Percentiles rank a stretch among this genome's conserved stretches.
These are phyloP conservation scores for Colletotrichum sp. DNA, from an alignment of 2,329 filamentous ascomycete genomes.

Conservation along the genomic window DNA sequence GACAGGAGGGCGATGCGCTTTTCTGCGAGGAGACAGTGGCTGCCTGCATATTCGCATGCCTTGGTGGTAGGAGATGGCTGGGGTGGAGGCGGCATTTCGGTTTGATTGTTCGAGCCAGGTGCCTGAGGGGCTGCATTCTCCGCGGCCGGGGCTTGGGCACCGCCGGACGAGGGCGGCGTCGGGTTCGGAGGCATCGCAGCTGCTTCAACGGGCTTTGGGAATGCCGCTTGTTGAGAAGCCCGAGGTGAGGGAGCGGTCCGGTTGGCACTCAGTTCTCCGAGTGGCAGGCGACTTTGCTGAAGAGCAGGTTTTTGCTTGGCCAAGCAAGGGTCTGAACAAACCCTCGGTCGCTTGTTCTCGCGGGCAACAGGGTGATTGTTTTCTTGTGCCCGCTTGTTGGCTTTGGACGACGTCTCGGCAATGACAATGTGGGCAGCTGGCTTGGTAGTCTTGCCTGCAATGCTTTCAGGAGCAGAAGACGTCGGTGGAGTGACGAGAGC, in stretches of 20 bases:
- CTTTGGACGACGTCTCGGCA: background rate
- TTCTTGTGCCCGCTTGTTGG: background rate
- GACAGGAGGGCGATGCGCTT: slow-evolving; percentile 44
- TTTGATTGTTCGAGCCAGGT: background rate
- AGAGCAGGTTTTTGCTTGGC: background rate
- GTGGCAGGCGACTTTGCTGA: slow-evolving; percentile 21
- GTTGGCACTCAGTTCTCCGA: slow-evolving; percentile 28
- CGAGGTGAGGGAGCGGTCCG: background rate
- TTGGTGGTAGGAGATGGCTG: background rate
- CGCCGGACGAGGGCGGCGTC: background rate
- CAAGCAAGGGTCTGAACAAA: background rate
- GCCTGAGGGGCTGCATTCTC: background rate
- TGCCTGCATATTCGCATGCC: slow-evolving; percentile 27
- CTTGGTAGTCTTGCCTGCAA: background rate
- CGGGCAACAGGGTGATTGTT: background rate
- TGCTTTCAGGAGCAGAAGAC: slow-evolving; percentile 11
- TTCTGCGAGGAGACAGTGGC: slow-evolving; percentile 39
- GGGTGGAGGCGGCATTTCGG: background rate
- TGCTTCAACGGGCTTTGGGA: background rate
- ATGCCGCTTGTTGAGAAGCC: background rate
- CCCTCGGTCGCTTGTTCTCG: background rate
- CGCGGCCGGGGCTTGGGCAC: background rate
- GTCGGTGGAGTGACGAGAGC: slow-evolving; percentile 16
- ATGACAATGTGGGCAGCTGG: background rate
- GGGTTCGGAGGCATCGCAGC: background rate